Conservation (phyloP, 2,329 filamentous ascomycete genomes). For the Trichoderma arundinaceum region DNA sequence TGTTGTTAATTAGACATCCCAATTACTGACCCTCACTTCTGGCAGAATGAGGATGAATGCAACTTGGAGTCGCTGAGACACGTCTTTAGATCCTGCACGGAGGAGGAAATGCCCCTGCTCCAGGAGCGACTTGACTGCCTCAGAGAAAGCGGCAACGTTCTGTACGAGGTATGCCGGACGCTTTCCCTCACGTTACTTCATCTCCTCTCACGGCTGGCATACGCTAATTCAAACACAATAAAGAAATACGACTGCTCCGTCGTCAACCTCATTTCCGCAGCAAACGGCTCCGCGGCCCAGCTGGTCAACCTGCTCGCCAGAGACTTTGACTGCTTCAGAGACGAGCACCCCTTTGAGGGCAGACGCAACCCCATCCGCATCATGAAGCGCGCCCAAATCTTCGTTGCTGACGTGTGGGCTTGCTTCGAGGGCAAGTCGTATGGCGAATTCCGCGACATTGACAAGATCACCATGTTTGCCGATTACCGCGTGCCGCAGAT, state of each 20-base stretch:
- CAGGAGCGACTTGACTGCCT: slow-evolving; percentile 78
- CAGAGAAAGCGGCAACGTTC: slow-evolving; percentile 78
- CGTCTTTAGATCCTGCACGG: slow-evolving; percentile 85
- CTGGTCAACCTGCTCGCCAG: slow-evolving; percentile 85
- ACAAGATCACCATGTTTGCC: slow-evolving; percentile 97
- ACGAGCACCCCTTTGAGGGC: slow-evolving; percentile 77
- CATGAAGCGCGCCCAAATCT: slow-evolving; percentile 93
- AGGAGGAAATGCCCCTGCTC: slow-evolving; percentile 86
- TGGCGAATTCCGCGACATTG: slow-evolving; percentile 86
- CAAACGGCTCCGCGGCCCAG: slow-evolving; percentile 77
- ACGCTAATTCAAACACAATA: slow-evolving; percentile 4
- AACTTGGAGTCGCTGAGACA: slow-evolving; percentile 73
- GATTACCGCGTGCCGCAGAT: slow-evolving; percentile 98
- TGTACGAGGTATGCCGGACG: slow-evolving; percentile 69
- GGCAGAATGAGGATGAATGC: slow-evolving; percentile 77
- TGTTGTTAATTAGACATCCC: slow-evolving; percentile 7
- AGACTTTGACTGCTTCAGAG: slow-evolving; percentile 84
- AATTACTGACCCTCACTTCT: slow-evolving; percentile 87
- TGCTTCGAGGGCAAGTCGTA: slow-evolving; percentile 83
- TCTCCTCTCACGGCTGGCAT: not conserved
- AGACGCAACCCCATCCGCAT: slow-evolving; percentile 74
- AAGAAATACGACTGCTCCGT: slow-evolving; percentile 80
- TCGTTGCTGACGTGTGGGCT: slow-evolving; percentile 96
- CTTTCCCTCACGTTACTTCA: not conserved
- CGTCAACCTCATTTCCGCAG: slow-evolving; percentile 72